Base-by-base conservation (phyloP, 768 basidiomycete species). In the Tylopilus rubrobrunneus region DNA sequence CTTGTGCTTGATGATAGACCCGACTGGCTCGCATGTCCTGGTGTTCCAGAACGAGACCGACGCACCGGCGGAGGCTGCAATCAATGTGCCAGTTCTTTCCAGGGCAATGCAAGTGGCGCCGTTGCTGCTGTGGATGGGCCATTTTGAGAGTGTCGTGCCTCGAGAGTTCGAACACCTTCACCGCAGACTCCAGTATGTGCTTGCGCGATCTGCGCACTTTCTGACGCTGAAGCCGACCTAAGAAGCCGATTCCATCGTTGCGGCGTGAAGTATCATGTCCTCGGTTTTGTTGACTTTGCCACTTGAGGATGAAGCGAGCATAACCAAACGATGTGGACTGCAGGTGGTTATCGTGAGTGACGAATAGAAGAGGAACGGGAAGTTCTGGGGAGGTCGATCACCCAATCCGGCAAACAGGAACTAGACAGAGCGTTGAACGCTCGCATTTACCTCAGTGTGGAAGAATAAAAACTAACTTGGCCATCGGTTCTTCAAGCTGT, bases 301-400 rank as follows among this genome's bases (percentile, higher is more conserved):
- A 97, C 66, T 94, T 93, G 49, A 93, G 75, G 58, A 99, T 95
- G 17, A 98, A 81, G 15, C 97, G 89, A 0, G 93, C 92, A 68
- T 98, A 98, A 47, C 97, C 97, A 62, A 98, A 98, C 1, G 96
- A 95, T 0, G 96, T 97, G 4, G 93, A 96, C 70, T 98, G 95
- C 8, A 99, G 76, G 81, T 98, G 98, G 61, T 89, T 89, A 73
- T 94, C 98, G 31, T 97, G 91, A 14, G 95, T 97, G 21, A 95
- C 89, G 71, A 99, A 98, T 0, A 97, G 97, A 81, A 99, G 10
- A 99, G 80, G 84, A 99, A 99, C 0, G 96, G 90, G 80, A 97
- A 99, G 63, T 94, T 88, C 63, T 92, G 92, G 95, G 94, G 7
- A 99, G 80, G 67, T 98, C 96, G 42, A 94, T 74, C 0, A 95